These are phyloP conservation scores for Senna tora DNA, from an alignment of 306 rosid species.

Conservation along the genomic window DNA sequence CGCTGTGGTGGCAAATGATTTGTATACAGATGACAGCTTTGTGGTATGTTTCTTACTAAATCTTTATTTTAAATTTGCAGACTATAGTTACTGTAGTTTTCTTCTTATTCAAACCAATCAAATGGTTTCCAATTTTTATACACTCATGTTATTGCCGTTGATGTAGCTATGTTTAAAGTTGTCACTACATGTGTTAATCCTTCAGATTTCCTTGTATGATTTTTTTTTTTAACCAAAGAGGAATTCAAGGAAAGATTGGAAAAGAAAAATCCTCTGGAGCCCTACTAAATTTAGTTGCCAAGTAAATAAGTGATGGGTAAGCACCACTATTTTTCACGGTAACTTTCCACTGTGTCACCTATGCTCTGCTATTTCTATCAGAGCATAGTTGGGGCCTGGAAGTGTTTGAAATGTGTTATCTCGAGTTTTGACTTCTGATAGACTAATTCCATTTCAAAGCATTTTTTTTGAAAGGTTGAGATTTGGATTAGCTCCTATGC, in stretches of 20 bases:
- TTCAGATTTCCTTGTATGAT: constrained; percentile 1
- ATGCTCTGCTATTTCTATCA: constrained; percentile 19
- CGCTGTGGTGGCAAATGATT: constrained; percentile 81
- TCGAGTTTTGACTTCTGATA: constrained; percentile 19
- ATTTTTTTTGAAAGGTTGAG: constrained; percentile 20
- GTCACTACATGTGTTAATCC: constrained; percentile 5
- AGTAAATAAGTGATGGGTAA: constrained; percentile 27
- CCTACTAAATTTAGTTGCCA: neutral
- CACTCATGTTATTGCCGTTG: constrained; percentile 14
- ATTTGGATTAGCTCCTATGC: constrained; percentile 16
- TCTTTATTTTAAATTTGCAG: constrained; percentile 22
- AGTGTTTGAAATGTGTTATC: constrained; percentile 22
- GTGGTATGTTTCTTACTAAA: constrained; percentile 58
- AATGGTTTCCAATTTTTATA: constrained; percentile 7
- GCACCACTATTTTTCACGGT: constrained; percentile 3
- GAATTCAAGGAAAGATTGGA: constrained; percentile 7
- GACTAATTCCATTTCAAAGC: neutral
- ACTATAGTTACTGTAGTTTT: neutral
- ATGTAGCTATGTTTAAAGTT: constrained; percentile 25
- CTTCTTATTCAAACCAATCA: constrained; percentile 30
- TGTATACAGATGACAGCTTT: constrained; percentile 90
- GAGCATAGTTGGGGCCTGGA: constrained; percentile 14
- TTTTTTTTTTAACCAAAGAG: constrained; percentile 10
- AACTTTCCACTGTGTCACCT: constrained; percentile 14
- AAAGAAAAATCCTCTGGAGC: constrained; percentile 9